Conservation (phyloP, 2,329 filamentous ascomycete genomes). For the Chaetomiaceae sp. region DNA sequence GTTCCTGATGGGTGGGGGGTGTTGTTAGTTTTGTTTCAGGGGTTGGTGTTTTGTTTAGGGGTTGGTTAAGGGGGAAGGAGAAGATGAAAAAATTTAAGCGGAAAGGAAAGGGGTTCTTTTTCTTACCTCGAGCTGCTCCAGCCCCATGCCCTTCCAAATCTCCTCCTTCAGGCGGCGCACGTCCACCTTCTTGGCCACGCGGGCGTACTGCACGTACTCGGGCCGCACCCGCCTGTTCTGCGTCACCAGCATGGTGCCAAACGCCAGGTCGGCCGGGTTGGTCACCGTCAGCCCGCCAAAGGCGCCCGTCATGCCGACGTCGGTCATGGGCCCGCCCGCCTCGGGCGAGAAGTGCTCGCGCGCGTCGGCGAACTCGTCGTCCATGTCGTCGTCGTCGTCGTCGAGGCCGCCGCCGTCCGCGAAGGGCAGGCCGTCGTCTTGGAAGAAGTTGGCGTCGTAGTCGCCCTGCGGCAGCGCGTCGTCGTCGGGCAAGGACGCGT, state of each 20-base stretch:
- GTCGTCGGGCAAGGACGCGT: conserved; percentile 34
- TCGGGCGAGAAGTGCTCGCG: conserved; percentile 72
- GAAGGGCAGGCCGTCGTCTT: conserved; percentile 74
- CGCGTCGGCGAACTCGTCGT: conserved; percentile 72
- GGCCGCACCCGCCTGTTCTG: conserved; percentile 58
- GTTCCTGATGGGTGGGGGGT: not conserved
- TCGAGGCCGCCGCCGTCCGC: conserved; percentile 55
- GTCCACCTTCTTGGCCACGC: conserved; percentile 67
- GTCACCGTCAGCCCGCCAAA: conserved; percentile 43
- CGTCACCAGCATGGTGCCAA: conserved; percentile 64
- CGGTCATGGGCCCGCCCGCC: conserved; percentile 39
- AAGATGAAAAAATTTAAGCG: not conserved
- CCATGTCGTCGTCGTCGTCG: conserved; percentile 56
- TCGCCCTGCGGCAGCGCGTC: conserved; percentile 63
- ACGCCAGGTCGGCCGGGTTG: conserved; percentile 43
- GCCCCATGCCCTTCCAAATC: conserved; percentile 62
- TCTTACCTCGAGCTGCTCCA: conserved; percentile 49
- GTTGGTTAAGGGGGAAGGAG: not conserved
- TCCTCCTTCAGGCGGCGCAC: conserved; percentile 65
- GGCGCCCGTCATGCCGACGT: conserved; percentile 41
- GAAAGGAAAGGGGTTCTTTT: not conserved
- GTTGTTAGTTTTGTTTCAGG: no score
- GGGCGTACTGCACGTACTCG: conserved; percentile 66
- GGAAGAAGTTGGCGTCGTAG: conserved; percentile 97
- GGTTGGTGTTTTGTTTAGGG: not conserved